Evolutionary conservation across 805 yeast genomes (phyloP).

Genomic region (Kazachstania martiniae): DNA sequence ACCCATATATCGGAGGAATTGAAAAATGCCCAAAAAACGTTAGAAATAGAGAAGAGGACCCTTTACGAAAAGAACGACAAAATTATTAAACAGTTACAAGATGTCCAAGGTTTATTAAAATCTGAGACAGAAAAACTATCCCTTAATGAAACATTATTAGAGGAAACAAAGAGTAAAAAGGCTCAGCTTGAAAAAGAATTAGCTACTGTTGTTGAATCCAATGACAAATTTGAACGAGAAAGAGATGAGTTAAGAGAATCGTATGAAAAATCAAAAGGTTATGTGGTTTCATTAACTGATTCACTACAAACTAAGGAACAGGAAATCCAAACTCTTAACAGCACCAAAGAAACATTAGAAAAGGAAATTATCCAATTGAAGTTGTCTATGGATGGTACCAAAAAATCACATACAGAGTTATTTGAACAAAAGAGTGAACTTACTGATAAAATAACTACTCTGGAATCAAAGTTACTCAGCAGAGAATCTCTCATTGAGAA

Average conservation of each 20-base stretch:
- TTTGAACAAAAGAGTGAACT: constrained; percentile 5
- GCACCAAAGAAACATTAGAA: constrained; percentile 28
- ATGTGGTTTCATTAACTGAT: constrained; percentile 15
- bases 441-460: too few species aligned
- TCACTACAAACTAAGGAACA: constrained; percentile 10
- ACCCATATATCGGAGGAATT: too few species aligned
- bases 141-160: constrained; percentile 38
- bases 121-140: constrained; percentile 34
- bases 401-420: constrained; percentile 1
- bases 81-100: constrained; percentile 22
- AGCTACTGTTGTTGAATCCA: constrained; percentile 9
- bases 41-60: constrained; percentile 22
- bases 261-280: constrained; percentile 8
- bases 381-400: constrained; percentile 5
- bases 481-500: constrained; percentile 3
- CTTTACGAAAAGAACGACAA: constrained; percentile 19
- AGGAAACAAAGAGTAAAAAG: constrained; percentile 34
- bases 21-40: too few species aligned
- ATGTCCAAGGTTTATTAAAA: constrained; percentile 27
- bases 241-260: constrained; percentile 18
- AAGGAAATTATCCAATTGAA: constrained; percentile 46
- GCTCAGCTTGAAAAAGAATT: constrained; percentile 20
- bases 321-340: constrained; percentile 17
- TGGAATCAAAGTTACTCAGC: too few species aligned
- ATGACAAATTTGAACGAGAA: constrained; percentile 17